Evolutionary conservation across 805 yeast species (phyloP).

Genomic region (Grigorovia transvaalensis): DNA sequence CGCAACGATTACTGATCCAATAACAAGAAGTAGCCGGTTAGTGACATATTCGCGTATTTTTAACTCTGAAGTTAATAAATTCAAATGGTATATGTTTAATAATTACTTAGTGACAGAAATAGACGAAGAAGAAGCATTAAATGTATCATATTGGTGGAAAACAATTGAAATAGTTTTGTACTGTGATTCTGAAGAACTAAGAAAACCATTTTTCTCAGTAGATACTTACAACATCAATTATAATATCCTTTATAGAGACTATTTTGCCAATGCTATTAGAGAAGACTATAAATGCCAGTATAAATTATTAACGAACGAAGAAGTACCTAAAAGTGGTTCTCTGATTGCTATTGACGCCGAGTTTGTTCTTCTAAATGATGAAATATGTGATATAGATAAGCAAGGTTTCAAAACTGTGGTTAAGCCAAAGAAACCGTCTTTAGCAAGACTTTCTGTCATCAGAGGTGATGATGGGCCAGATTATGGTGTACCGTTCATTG

Average conservation of each 20-base stretch:
- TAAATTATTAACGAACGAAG: conserved; percentile 51
- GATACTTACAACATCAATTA: conserved; percentile 48
- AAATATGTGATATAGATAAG: conserved; percentile 64
- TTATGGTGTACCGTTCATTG: conserved; percentile 75
- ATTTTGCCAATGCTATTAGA: conserved; percentile 58
- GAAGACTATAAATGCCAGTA: conserved; percentile 52
- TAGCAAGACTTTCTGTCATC: conserved; percentile 84
- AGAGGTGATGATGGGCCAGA: conserved; percentile 57
- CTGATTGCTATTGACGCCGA: conserved; percentile 94
- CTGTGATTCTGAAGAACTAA: conserved; percentile 36
- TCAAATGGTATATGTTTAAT: conserved; percentile 74
- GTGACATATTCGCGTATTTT: conserved; percentile 47
- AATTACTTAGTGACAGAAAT: conserved; percentile 80
- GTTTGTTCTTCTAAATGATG: conserved; percentile 75
- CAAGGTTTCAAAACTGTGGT: conserved; percentile 61
- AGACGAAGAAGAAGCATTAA: conserved; percentile 66
- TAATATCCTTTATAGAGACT: conserved; percentile 61
- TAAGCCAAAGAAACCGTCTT: conserved; percentile 61
- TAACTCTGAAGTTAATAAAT: conserved; percentile 22
- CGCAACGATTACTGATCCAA: conserved; percentile 50
- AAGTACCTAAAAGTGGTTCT: conserved; percentile 66
- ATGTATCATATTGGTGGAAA: conserved; percentile 71
- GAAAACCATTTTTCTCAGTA: conserved; percentile 37
- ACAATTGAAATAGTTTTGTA: conserved; percentile 65
- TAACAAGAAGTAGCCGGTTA: conserved; percentile 42